A percentile compares a stretch with the other conserved stretches of the same genome.
Conservation (phyloP, 768 basidiomycete genomes). For the Hygrophorus russula region DNA sequence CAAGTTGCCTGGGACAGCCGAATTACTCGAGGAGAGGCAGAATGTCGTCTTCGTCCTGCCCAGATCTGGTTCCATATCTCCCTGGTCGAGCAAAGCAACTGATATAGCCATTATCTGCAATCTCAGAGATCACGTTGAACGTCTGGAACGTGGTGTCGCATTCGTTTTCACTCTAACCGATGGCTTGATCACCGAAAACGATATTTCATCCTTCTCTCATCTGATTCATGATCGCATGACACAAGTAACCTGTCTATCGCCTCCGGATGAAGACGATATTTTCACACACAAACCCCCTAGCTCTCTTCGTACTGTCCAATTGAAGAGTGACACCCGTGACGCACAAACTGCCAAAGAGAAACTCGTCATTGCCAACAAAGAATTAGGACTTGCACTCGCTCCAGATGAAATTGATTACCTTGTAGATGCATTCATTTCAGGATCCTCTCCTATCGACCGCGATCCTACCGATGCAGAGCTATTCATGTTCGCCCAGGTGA, state of each 20-base stretch:
- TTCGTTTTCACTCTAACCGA: conserved; percentile 45
- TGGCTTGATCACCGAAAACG: conserved; percentile 28
- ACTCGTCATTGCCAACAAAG: conserved; percentile 67
- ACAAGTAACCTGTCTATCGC: conserved; percentile 50
- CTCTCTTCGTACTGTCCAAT: conserved; percentile 61
- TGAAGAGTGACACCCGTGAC: conserved; percentile 25
- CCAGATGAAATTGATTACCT: conserved; percentile 88
- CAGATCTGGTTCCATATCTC: conserved; percentile 84
- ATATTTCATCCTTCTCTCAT: conserved; percentile 47
- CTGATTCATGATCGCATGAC: conserved; percentile 97
- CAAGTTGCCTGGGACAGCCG: conserved; percentile 31
- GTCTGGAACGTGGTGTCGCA: conserved; percentile 77
- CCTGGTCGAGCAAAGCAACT: conserved; percentile 99
- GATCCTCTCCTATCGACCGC: conserved; percentile 51
- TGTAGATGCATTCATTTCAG: conserved; percentile 77
- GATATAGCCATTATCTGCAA: conserved; percentile 88
- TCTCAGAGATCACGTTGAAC: conserved; percentile 56
- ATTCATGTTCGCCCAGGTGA: conserved; percentile 99
- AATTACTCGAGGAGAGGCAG: conserved; percentile 20
- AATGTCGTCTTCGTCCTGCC: conserved; percentile 69
- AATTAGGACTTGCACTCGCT: conserved; percentile 85
- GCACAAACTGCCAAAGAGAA: conserved; percentile 36
- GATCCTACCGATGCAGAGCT: conserved; percentile 96
- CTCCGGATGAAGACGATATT: conserved; percentile 46
- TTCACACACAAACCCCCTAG: conserved; percentile 54